Conservation (phyloP, 1,139 yeast genomes). For the Candida labiduridarum region DNA sequence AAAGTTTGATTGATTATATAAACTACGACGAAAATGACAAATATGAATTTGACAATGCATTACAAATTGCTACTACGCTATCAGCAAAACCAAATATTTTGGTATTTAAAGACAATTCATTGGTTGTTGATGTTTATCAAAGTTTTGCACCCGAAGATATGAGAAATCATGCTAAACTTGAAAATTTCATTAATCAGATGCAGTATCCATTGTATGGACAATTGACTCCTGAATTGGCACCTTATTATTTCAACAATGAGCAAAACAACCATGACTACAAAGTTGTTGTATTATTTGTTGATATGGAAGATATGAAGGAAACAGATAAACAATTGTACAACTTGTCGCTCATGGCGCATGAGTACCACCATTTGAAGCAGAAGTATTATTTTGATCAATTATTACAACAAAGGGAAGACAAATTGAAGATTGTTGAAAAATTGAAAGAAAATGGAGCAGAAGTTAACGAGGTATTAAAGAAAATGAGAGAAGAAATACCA, state of each 20-base stretch:
- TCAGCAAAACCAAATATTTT: slow-evolving; percentile 64
- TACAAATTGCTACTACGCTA: slow-evolving; percentile 53
- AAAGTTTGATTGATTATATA: slow-evolving; percentile 41
- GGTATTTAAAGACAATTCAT: slow-evolving; percentile 58
- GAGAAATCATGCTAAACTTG: slow-evolving; percentile 50
- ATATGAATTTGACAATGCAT: slow-evolving; percentile 41
- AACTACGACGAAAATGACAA: slow-evolving; percentile 37
- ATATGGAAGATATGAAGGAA: slow-evolving; percentile 40
- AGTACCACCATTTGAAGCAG: slow-evolving; percentile 49
- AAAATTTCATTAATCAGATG: slow-evolving; percentile 49
- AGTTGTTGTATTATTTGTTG: slow-evolving; percentile 56
- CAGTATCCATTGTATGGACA: slow-evolving; percentile 56
- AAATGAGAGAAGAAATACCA: slow-evolving; percentile 52
- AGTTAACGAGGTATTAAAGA: slow-evolving; percentile 42
- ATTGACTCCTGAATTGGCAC: slow-evolving; percentile 42
- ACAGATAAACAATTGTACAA: slow-evolving; percentile 43
- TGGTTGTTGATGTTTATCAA: slow-evolving; percentile 55
- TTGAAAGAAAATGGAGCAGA: slow-evolving; percentile 48
- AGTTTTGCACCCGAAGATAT: slow-evolving; percentile 66
- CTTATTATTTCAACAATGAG: slow-evolving; percentile 36
- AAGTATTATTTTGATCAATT: slow-evolving; percentile 46
- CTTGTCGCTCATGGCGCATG: slow-evolving; percentile 55
- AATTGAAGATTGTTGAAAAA: slow-evolving; percentile 42
- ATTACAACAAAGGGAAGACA: slow-evolving; percentile 39
- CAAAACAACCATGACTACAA: slow-evolving; percentile 31